A percentile compares a stretch with the other conserved stretches of the same genome.
phyloP scores from a whole-genome alignment of 2,329 filamentous ascomycete genomes.

The Ophiognomonia clavigignenti-juglandacearum region DNA sequence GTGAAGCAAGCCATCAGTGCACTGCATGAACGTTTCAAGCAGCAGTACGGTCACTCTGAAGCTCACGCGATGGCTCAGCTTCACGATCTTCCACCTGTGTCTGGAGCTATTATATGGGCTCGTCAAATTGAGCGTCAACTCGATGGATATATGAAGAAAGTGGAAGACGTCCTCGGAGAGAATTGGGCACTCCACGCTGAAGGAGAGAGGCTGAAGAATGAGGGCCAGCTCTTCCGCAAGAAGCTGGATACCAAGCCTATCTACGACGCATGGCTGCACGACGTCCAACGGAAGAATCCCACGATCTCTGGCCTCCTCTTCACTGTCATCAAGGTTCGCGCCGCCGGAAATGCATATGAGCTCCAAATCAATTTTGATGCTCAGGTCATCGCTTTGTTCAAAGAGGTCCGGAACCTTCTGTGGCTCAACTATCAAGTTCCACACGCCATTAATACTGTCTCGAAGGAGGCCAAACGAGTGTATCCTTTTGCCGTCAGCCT shows the following conservation, averaged over 20 bases:
- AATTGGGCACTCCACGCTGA: conserved; percentile 95
- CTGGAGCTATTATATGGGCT: conserved; percentile 96
- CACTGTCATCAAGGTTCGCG: conserved; percentile 79
- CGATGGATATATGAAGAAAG: conserved; percentile 95
- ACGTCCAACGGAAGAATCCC: conserved; percentile 83
- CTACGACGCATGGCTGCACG: conserved; percentile 91
- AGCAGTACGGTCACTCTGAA: conserved; percentile 97
- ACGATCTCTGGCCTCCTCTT: conserved; percentile 91
- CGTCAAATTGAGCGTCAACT: conserved; percentile 95
- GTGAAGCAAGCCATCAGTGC: conserved; percentile 94
- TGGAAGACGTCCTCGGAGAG: conserved; percentile 93
- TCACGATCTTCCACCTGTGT: conserved; percentile 90
- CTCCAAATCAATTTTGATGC: conserved; percentile 94
- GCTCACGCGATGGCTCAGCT: conserved; percentile 97
- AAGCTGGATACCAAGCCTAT: conserved; percentile 93
- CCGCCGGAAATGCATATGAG: conserved; percentile 85
- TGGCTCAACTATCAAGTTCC: conserved; percentile 96
- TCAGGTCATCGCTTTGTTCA: conserved; percentile 96
- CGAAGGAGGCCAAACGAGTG: conserved; percentile 97
- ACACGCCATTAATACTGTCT: conserved; percentile 89
- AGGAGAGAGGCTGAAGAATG: conserved; percentile 86
- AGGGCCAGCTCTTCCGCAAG: conserved; percentile 90
- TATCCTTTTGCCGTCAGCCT: conserved; percentile 97
- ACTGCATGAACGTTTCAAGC: conserved; percentile 95
- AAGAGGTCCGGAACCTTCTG: conserved; percentile 91